These are phyloP conservation scores for Podaxis sp. DNA, from an alignment of 768 basidiomycete species.

Conservation along the genomic window DNA sequence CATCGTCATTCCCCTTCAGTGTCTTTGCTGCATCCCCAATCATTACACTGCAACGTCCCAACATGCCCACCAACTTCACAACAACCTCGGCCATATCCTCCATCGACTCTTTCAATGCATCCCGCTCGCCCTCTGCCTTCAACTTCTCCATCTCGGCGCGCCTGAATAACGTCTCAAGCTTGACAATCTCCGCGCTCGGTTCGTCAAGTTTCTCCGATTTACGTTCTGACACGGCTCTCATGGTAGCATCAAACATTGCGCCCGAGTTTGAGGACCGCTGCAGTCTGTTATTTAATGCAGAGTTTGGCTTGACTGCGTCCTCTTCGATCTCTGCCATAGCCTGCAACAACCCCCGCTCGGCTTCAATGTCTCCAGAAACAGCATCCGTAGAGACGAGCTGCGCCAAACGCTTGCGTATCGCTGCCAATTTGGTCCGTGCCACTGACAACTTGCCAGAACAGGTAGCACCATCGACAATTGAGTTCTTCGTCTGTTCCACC, in stretches of 20 bases:
- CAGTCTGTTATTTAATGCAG: constrained; percentile 52
- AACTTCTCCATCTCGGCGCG: constrained; percentile 69
- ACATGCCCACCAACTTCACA: constrained; percentile 72
- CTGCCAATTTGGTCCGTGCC: constrained; percentile 62
- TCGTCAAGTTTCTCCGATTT: constrained; percentile 78
- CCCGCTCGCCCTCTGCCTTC: constrained; percentile 62
- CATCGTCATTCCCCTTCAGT: constrained; percentile 26
- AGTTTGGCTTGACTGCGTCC: constrained; percentile 53
- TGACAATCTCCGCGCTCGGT: constrained; percentile 60
- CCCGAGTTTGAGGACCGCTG: constrained; percentile 69
- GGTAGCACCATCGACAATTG: constrained; percentile 71
- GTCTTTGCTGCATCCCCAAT: constrained; percentile 52
- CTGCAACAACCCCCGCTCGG: constrained; percentile 66
- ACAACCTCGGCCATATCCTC: constrained; percentile 62
- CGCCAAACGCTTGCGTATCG: constrained; percentile 57
- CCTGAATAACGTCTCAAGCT: constrained; percentile 59
- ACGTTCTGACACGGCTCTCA: constrained; percentile 79
- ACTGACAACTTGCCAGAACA: constrained; percentile 69
- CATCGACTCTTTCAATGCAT: constrained; percentile 58
- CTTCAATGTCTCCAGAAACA: constrained; percentile 45
- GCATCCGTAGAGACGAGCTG: constrained; percentile 44
- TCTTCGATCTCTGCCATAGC: constrained; percentile 71
- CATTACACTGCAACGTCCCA: constrained; percentile 73
- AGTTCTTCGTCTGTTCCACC: constrained; percentile 63
- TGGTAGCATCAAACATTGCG: constrained; percentile 81